A percentile compares a stretch with the other conserved stretches of the same genome.
phyloP scores from a whole-genome alignment of 2,329 filamentous ascomycete species.

The Emydomyces testavorans region DNA sequence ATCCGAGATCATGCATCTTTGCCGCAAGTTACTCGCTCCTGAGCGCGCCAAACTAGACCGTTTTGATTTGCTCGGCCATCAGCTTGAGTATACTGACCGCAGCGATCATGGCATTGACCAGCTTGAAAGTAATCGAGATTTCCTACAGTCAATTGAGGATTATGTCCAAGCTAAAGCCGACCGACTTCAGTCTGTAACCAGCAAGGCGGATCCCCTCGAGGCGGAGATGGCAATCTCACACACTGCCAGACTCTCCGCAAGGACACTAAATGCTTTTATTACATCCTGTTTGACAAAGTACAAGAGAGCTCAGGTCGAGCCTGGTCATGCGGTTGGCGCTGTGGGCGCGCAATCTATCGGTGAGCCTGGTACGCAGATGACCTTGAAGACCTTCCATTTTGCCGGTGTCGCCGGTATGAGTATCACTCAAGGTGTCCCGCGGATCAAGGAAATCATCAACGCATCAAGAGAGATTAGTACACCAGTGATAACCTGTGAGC shows the following conservation, averaged over 20 bases:
- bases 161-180: conserved; percentile 56
- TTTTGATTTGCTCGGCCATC: conserved; percentile 49
- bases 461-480: conserved; percentile 89
- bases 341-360: conserved; percentile 96
- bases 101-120: conserved; percentile 60
- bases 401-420: conserved; percentile 99
- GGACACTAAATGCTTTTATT: conserved; percentile 65
- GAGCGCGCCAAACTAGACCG: conserved; percentile 56
- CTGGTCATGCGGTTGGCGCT: conserved; percentile 88
- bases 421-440: conserved; percentile 96
- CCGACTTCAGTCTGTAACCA: conserved; percentile 40
- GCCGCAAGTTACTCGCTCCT: conserved; percentile 53
- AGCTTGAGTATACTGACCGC: conserved; percentile 57
- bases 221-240: conserved; percentile 44
- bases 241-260: conserved; percentile 70
- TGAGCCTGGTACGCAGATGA: conserved; percentile 98
- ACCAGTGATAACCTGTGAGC: conserved; percentile 77
- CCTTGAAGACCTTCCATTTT: conserved; percentile 98
- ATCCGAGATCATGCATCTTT: conserved; percentile 58
- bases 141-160: conserved; percentile 64
- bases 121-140: conserved; percentile 70
- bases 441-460: conserved; percentile 99
- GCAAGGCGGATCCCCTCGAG: conserved; percentile 22
- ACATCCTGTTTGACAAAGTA: conserved; percentile 78
- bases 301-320: conserved; percentile 79